phyloP scores from a whole-genome alignment of 2,329 filamentous ascomycete species.

The Paecilomyces niveus region DNA sequence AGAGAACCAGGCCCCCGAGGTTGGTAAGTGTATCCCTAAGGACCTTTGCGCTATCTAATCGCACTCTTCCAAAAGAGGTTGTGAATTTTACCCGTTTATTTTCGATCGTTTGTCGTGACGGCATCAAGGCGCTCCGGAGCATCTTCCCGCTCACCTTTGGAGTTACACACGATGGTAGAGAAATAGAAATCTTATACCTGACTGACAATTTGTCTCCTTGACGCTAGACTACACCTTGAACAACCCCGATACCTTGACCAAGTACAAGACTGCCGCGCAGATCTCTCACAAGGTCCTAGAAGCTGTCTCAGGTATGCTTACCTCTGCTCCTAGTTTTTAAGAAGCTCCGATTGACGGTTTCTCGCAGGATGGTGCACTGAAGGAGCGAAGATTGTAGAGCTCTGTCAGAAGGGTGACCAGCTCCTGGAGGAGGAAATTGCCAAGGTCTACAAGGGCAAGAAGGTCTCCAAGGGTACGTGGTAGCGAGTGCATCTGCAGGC shows the following conservation, averaged over 20 bases:
- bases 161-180: neutral
- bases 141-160: neutral
- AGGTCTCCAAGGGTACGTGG: constrained; percentile 75
- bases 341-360: neutral
- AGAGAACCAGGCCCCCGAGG: constrained; percentile 28
- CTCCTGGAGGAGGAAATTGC: constrained; percentile 84
- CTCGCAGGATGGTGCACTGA: constrained; percentile 60
- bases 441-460: constrained; percentile 99
- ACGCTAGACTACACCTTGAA: constrained; percentile 73
- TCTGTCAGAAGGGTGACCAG: constrained; percentile 95
- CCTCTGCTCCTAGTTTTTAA: constrained; percentile 1
- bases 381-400: constrained; percentile 83
- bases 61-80: neutral
- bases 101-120: neutral
- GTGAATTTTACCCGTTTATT: neutral
- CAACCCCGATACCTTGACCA: constrained; percentile 92
- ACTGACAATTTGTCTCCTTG: constrained; percentile 4
- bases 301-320: constrained; percentile 57
- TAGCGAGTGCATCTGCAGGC: neutral
- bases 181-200: neutral
- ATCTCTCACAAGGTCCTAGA: constrained; percentile 96
- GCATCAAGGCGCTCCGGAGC: neutral
- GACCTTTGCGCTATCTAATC: constrained; percentile 2
- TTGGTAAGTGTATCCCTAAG: constrained; percentile 28
- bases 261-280: constrained; percentile 94